phyloP scores from a whole-genome alignment of 2,329 filamentous ascomycete genomes.

The Ambrosiella xylebori region DNA sequence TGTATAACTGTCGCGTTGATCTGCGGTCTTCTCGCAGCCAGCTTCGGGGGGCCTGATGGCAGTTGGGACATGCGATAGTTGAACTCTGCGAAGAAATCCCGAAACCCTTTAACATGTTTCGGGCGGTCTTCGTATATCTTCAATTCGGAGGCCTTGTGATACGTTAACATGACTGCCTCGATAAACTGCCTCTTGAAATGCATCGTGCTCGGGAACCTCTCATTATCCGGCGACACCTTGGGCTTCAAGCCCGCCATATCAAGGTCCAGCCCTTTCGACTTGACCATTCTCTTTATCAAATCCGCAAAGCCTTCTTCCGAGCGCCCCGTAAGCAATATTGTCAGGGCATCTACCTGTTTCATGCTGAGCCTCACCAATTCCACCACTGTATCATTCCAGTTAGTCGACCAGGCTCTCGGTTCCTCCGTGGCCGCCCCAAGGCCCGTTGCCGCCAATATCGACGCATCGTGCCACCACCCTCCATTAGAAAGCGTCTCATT shows the following conservation, averaged over 20 bases:
- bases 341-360: slow-evolving; percentile 68
- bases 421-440: slow-evolving; percentile 71
- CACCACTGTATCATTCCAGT: slow-evolving; percentile 89
- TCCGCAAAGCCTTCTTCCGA: slow-evolving; percentile 60
- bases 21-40: slow-evolving; percentile 22
- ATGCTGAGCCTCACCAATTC: slow-evolving; percentile 67
- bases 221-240: slow-evolving; percentile 57
- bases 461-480: slow-evolving; percentile 93
- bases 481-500: slow-evolving; percentile 65
- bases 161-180: slow-evolving; percentile 67
- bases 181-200: slow-evolving; percentile 82
- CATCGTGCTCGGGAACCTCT: slow-evolving; percentile 71
- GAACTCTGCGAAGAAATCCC: slow-evolving; percentile 64
- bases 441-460: slow-evolving; percentile 72
- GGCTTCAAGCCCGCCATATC: slow-evolving; percentile 84
- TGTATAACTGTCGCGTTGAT: slow-evolving; percentile 70
- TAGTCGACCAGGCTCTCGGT: slow-evolving; percentile 67
- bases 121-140: slow-evolving; percentile 53
- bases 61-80: slow-evolving; percentile 32
- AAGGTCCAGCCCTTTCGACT: slow-evolving; percentile 64
- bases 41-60: slow-evolving; percentile 34
- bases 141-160: slow-evolving; percentile 66
- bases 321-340: slow-evolving; percentile 74
- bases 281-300: slow-evolving; percentile 64
- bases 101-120: slow-evolving; percentile 61